Conservation (phyloP, 176 grass and related monocot genomes). For the Ensete ventricosum region DNA sequence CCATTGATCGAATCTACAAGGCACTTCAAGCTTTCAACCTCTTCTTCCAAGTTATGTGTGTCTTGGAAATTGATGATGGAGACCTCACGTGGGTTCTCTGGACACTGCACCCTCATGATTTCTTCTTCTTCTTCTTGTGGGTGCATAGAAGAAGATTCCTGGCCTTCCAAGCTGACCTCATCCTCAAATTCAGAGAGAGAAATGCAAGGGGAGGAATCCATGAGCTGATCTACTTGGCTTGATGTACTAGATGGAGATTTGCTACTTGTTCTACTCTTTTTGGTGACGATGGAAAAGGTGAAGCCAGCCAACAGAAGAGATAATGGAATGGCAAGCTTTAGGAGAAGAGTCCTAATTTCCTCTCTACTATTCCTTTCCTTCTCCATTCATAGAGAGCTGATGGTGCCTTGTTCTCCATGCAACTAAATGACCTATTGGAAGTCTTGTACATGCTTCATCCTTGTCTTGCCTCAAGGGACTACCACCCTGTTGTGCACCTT, state of each 20-base stretch:
- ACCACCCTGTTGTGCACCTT: background rate
- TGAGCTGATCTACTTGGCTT: conserved; percentile 16
- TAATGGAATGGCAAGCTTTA: conserved; percentile 52
- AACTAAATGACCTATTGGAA: background rate
- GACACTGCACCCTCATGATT: conserved; percentile 5
- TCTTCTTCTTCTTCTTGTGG: conserved; percentile 19
- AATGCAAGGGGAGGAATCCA: conserved; percentile 18
- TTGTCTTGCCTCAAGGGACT: background rate
- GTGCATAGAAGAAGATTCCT: background rate
- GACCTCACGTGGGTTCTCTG: conserved; percentile 11
- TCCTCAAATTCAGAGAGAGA: conserved; percentile 7
- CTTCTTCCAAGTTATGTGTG: conserved; percentile 16
- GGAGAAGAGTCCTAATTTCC: conserved; percentile 49
- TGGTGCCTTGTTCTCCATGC: conserved; percentile 27
- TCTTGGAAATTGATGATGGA: conserved; percentile 11
- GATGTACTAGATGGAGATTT: conserved; percentile 14
- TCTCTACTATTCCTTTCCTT: conserved; percentile 29
- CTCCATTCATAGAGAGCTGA: conserved; percentile 45
- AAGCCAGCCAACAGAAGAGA: conserved; percentile 54
- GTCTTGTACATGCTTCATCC: background rate
- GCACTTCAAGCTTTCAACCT: conserved; percentile 40
- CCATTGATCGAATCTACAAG: conserved; percentile 37
- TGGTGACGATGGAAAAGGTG: conserved; percentile 48
- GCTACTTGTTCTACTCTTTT: conserved; percentile 26
- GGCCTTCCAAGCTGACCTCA: background rate